These are phyloP conservation scores for Fraxinus nigra DNA, from an alignment of 305 asterid species.

Conservation along the genomic window DNA sequence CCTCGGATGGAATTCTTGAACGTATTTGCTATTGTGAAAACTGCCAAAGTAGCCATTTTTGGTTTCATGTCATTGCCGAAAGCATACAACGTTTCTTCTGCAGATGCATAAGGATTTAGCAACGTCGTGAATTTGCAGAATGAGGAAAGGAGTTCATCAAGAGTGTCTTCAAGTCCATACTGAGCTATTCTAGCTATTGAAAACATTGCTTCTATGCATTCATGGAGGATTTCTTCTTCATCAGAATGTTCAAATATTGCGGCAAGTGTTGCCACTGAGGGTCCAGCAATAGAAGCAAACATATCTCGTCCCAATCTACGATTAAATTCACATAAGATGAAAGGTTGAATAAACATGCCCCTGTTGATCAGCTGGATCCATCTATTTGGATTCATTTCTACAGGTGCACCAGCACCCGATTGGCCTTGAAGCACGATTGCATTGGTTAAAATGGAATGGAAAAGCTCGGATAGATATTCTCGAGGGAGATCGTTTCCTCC, in stretches of 20 bases:
- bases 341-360: conserved; percentile 56
- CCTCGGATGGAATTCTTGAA: conserved; percentile 75
- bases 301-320: conserved; percentile 83
- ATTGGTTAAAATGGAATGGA: conserved; percentile 61
- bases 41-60: conserved; percentile 82
- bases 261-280: conserved; percentile 82
- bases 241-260: conserved; percentile 77
- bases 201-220: conserved; percentile 72
- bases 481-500: conserved; percentile 88
- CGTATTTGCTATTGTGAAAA: conserved; percentile 72
- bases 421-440: conserved; percentile 47
- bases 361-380: conserved; percentile 84
- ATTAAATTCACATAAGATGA: conserved; percentile 54
- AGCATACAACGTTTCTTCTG: conserved; percentile 79
- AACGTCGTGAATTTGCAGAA: conserved; percentile 88
- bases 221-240: conserved; percentile 81
- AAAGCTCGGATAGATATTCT: conserved; percentile 76
- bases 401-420: conserved; percentile 25
- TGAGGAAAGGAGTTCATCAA: conserved; percentile 78
- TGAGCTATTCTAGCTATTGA: conserved; percentile 81
- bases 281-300: conserved; percentile 89
- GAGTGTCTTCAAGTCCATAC: conserved; percentile 78
- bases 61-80: conserved; percentile 90
- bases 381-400: conserved; percentile 72
- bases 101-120: conserved; percentile 73